Base-by-base conservation (phyloP, 139 green algal genomes). In the Haematococcus lacustris region DNA sequence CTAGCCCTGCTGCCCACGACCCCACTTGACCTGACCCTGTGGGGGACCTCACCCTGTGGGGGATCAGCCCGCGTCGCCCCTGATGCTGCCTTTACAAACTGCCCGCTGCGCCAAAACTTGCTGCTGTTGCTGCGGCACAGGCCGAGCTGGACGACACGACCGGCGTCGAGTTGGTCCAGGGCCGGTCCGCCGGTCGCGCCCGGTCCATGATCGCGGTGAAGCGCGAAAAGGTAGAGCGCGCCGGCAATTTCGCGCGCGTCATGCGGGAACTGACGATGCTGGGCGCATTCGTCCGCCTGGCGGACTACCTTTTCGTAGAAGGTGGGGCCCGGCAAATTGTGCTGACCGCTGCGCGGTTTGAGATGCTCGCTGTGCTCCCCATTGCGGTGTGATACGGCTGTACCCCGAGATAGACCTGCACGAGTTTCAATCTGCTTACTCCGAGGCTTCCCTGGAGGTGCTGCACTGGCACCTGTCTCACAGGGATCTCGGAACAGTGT, bases 241-340 rank as follows among this genome's bases (percentile, higher is more conserved):
- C 85, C n/a, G 71, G 76, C 39, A 91, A 86, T 51, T 93, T 88
- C 68, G 68, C 72, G 23, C 80, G 84, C 25, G 85, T 91, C 6
- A 90, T 92, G 87, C 66, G 85, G 43, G 90, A 95, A 68, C 80
- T 88, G 33, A 76, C 77, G 1, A 84, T 90, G 80, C 84, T 95
- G 63, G 84, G 86, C 26, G 61, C 75, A n/a, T 91, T 95, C 73
- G 82, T 95, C 32, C 85, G 90, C 30, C 77, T 95, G 39, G 78
- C 82, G 6, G 90, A 95, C 77, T 88, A 88, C 82, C 81, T 95
- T 76, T 83, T 91, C 63, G 83, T 89, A 26, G 85, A 89, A 63
- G 82, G 78, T 70, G 64, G 47, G 13, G 47, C 21, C 13, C 13
- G 47, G 21, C 13, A 57, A 57, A 38, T 23, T 34, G 30, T 34